phyloP scores from a whole-genome alignment of 257 asterid species.

The Solanum chmielewskii region DNA sequence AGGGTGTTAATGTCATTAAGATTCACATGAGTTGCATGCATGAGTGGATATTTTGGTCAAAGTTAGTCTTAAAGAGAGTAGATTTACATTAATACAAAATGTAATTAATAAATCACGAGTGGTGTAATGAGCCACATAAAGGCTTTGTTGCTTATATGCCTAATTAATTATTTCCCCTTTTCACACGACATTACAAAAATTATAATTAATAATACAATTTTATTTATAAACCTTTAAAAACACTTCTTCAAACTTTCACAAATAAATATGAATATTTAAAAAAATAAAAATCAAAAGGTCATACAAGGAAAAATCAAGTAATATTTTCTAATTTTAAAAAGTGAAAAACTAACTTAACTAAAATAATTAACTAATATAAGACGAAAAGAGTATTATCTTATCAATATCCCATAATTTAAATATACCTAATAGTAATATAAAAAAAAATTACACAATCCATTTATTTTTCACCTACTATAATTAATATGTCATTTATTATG shows the following conservation, averaged over 20 bases:
- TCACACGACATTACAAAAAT: too few relatives aligned
- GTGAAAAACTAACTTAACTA: too few relatives aligned
- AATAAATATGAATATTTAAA: too few relatives aligned
- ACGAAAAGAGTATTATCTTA: neutral
- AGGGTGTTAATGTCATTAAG: conserved; percentile 6
- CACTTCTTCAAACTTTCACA: too few relatives aligned
- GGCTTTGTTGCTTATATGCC: neutral
- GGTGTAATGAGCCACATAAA: conserved; percentile 16
- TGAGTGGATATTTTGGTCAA: conserved; percentile 16
- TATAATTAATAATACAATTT: too few relatives aligned
- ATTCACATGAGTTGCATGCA: conserved; percentile 23
- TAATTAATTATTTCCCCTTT: too few relatives aligned
- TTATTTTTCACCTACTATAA: neutral
- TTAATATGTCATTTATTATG: neutral
- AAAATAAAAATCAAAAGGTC: too few relatives aligned
- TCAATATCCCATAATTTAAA: neutral
- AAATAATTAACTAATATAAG: too few relatives aligned
- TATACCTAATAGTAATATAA: neutral
- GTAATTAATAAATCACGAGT: conserved; percentile 34
- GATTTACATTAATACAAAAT: conserved; percentile 31
- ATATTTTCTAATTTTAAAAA: too few relatives aligned
- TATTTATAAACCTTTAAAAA: too few relatives aligned
- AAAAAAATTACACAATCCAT: too few relatives aligned
- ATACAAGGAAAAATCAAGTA: too few relatives aligned
- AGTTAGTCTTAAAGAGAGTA: conserved; percentile 21